Percentiles rank a stretch among this genome's conserved stretches.
Conservation (phyloP, 73 alveolate species). For the Symbiodinium pilosum region DNA sequence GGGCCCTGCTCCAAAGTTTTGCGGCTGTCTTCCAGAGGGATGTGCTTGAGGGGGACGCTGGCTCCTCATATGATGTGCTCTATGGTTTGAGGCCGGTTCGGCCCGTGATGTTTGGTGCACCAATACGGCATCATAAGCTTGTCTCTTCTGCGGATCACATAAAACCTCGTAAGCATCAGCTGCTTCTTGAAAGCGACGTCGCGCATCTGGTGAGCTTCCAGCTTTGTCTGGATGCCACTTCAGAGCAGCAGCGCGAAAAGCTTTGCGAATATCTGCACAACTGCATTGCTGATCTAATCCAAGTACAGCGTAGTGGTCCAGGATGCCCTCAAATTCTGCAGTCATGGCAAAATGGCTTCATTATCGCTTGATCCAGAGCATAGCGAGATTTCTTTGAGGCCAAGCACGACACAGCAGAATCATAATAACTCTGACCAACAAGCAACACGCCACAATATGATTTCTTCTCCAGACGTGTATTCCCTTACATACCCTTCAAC, state of each 20-base stretch:
- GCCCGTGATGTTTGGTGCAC: constrained; percentile 29
- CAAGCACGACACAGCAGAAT: no score
- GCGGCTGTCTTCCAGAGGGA: neutral
- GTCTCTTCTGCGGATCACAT: constrained; percentile 51
- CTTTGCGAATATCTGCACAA: constrained; percentile 75
- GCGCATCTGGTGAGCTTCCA: constrained; percentile 72
- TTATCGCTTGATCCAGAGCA: neutral
- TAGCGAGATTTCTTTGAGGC: no score
- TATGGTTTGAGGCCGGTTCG: neutral
- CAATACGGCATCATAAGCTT: constrained; percentile 46
- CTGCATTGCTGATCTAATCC: constrained; percentile 55
- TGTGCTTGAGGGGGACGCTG: neutral
- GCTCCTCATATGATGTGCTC: neutral
- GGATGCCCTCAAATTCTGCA: constrained; percentile 59
- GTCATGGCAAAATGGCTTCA: neutral
- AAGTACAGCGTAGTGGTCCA: constrained; percentile 82
- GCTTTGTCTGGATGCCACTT: constrained; percentile 91
- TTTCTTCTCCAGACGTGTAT: no score
- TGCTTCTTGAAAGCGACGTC: constrained; percentile 77
- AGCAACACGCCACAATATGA: no score
- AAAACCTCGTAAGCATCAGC: constrained; percentile 70
- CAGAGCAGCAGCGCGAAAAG: constrained; percentile 71
- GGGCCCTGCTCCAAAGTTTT: neutral
- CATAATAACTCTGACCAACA: no score
- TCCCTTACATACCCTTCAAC: no score